phyloP scores from a whole-genome alignment of 169 alveolate species.

The Neospora caninum region DNA sequence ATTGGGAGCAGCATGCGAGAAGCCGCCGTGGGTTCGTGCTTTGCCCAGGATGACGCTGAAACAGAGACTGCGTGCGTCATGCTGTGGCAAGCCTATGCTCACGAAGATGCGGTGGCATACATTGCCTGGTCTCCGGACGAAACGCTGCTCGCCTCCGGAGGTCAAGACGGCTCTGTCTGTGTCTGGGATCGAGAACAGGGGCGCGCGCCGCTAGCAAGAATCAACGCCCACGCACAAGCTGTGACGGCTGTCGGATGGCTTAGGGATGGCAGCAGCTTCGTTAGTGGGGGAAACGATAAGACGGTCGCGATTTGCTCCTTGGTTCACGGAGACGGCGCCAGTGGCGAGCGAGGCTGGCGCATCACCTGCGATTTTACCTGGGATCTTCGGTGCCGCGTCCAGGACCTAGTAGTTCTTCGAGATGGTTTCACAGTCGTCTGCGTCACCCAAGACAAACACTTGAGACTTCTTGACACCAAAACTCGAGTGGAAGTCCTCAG shows the following conservation, averaged over 20 bases:
- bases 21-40: background rate
- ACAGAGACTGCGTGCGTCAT: background rate
- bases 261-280: background rate
- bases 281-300: constrained; percentile 21
- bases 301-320: background rate
- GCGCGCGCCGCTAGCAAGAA: background rate
- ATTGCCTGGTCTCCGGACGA: constrained; percentile 22
- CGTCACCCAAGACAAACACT: background rate
- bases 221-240: background rate
- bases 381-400: background rate
- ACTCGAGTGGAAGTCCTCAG: background rate
- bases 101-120: constrained; percentile 4
- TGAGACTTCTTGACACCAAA: background rate
- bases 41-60: background rate
- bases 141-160: background rate
- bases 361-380: constrained; percentile 1
- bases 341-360: background rate
- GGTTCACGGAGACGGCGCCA: background rate
- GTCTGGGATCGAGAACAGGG: constrained; percentile 1
- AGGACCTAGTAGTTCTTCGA: background rate
- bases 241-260: constrained; percentile 25
- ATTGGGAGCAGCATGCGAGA: no score
- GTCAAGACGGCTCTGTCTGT: background rate
- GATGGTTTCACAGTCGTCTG: background rate
- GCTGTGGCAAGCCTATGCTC: background rate